These are phyloP conservation scores for Dryas alaskensis DNA, from an alignment of 306 rosid species.

Conservation along the genomic window DNA sequence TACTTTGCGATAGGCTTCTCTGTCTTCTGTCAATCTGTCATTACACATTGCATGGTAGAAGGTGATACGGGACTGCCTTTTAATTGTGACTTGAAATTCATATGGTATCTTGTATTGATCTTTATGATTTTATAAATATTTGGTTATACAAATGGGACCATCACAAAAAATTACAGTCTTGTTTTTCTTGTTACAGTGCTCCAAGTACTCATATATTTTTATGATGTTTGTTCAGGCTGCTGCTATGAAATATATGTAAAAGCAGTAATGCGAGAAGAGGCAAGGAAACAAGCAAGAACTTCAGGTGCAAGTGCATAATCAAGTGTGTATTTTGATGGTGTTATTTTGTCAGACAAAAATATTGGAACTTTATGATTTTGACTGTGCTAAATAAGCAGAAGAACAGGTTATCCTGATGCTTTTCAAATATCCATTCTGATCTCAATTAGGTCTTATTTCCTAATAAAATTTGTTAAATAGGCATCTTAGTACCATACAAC, in stretches of 20 bases:
- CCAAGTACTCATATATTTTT: constrained; percentile 22
- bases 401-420: constrained; percentile 10
- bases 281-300: constrained; percentile 37
- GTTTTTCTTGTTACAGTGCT: not conserved
- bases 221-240: constrained; percentile 53
- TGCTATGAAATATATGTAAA: constrained; percentile 75
- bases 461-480: constrained; percentile 20
- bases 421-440: not conserved
- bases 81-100: not conserved
- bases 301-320: constrained; percentile 28
- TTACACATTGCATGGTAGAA: not conserved
- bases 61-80: not conserved
- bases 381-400: constrained; percentile 32
- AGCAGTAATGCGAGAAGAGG: constrained; percentile 52
- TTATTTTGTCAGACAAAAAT: constrained; percentile 24
- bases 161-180: not conserved
- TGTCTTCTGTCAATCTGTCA: no score
- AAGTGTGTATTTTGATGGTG: constrained; percentile 22
- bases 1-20: no score
- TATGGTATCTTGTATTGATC: not conserved
- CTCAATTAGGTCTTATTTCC: constrained; percentile 11
- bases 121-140: not conserved
- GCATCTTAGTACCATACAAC: not conserved
- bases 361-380: not conserved
- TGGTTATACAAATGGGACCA: not conserved